These are phyloP conservation scores for Akanthomyces uredinophilus DNA, from an alignment of 2,329 filamentous ascomycete genomes.

Conservation along the genomic window DNA sequence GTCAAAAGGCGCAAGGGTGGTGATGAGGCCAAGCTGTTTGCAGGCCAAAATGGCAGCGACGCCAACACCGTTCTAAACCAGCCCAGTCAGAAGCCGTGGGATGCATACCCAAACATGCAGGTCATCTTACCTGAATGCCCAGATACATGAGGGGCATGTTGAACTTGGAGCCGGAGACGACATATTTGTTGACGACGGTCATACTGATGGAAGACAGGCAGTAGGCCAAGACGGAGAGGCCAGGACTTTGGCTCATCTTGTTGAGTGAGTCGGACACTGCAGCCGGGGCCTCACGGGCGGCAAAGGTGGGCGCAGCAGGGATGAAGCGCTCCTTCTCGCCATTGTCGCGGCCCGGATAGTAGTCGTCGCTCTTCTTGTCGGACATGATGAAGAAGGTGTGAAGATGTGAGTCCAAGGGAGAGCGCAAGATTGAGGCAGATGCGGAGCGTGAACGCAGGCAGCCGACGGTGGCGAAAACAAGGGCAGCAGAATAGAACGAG, in stretches of 20 bases:
- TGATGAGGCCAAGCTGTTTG: slow-evolving; percentile 73
- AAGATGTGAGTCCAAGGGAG: background rate
- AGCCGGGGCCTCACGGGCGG: slow-evolving; percentile 6
- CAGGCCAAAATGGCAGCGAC: slow-evolving; percentile 71
- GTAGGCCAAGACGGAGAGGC: slow-evolving; percentile 72
- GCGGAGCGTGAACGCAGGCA: background rate
- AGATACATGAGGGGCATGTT: slow-evolving; percentile 91
- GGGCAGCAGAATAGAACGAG: background rate
- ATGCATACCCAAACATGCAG: background rate
- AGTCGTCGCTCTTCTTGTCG: slow-evolving; percentile 15
- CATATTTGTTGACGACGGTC: slow-evolving; percentile 97
- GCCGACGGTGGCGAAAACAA: background rate
- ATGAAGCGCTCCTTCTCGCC: slow-evolving; percentile 17
- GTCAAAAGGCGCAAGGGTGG: slow-evolving; percentile 72
- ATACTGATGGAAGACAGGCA: slow-evolving; percentile 87
- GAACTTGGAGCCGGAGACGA: slow-evolving; percentile 77
- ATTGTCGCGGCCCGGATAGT: slow-evolving; percentile 10
- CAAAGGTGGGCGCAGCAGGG: slow-evolving; percentile 6
- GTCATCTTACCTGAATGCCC: slow-evolving; percentile 67
- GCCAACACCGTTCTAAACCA: slow-evolving; percentile 70
- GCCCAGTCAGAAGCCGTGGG: slow-evolving; percentile 15
- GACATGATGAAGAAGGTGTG: slow-evolving; percentile 9
- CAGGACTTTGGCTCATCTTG: slow-evolving; percentile 13
- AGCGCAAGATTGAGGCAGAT: background rate
- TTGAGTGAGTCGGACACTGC: slow-evolving; percentile 10